phyloP scores from a whole-genome alignment of 768 basidiomycete species.

The Tephrocybe rancida region DNA sequence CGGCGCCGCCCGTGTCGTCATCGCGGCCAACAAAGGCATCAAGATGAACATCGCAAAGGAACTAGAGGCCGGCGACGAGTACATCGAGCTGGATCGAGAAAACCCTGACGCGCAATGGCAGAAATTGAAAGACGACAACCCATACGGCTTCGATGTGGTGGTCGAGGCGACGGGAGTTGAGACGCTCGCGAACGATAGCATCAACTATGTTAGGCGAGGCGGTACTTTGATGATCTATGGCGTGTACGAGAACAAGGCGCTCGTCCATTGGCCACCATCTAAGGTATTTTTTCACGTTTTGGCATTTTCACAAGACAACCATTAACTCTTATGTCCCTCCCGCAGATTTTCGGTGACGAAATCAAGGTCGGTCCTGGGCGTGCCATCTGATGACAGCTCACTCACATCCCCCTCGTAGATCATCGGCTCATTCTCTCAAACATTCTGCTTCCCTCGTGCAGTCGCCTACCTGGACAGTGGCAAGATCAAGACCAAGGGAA shows the following conservation, averaged over 20 bases:
- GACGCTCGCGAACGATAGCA: slow-evolving; percentile 83
- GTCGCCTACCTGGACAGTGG: slow-evolving; percentile 88
- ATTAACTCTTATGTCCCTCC: background rate
- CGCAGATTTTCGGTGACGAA: slow-evolving; percentile 72
- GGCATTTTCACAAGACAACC: background rate
- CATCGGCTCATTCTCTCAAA: slow-evolving; percentile 90
- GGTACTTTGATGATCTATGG: slow-evolving; percentile 90
- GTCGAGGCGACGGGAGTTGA: slow-evolving; percentile 71
- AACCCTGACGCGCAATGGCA: slow-evolving; percentile 80
- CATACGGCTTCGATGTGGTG: slow-evolving; percentile 90
- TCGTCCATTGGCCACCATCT: slow-evolving; percentile 84
- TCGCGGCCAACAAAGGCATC: slow-evolving; percentile 89
- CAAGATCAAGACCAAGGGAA: slow-evolving; percentile 81
- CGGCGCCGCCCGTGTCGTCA: slow-evolving; percentile 77
- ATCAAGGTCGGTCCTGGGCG: slow-evolving; percentile 34
- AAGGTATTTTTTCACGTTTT: slow-evolving; percentile 33
- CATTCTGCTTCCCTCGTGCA: slow-evolving; percentile 88
- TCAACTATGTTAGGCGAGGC: slow-evolving; percentile 86
- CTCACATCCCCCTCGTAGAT: slow-evolving; percentile 47
- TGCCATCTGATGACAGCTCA: background rate
- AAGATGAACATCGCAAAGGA: slow-evolving; percentile 88
- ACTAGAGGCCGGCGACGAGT: slow-evolving; percentile 81
- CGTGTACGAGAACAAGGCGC: slow-evolving; percentile 85
- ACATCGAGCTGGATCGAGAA: slow-evolving; percentile 80
- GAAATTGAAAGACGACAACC: slow-evolving; percentile 77